Percentiles rank a stretch among this genome's conserved stretches.
Evolutionary conservation across 2,329 filamentous ascomycete species (phyloP).

Genomic region (Phaeosphaeriaceae sp.): DNA sequence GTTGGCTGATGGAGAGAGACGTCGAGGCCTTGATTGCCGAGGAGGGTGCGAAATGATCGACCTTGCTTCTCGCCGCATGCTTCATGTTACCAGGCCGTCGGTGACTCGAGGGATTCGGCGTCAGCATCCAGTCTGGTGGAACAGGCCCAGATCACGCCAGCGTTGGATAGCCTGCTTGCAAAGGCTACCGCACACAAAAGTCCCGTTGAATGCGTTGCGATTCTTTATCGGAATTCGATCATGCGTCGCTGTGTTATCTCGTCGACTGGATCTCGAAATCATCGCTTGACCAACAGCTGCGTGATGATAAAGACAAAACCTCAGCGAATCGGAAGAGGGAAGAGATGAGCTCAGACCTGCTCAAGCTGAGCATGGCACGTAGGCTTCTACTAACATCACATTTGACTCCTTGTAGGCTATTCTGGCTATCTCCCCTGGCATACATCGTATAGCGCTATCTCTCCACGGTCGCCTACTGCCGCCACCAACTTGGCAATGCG

Average conservation of each 20-base stretch:
- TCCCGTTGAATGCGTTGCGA: too few species aligned
- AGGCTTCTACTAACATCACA: background rate
- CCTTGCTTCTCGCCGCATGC: background rate
- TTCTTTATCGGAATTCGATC: too few species aligned
- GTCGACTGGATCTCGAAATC: too few species aligned
- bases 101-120: background rate
- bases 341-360: background rate
- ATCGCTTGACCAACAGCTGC: too few species aligned
- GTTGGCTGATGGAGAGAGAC: conserved; percentile 79
- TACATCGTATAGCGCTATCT: background rate
- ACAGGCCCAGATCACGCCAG: background rate
- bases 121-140: background rate
- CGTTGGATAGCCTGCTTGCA: too few species aligned
- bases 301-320: too few species aligned
- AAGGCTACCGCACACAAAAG: too few species aligned
- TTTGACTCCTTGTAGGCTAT: background rate
- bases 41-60: conserved; percentile 33
- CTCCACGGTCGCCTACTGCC: background rate
- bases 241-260: too few species aligned
- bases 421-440: background rate
- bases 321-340: too few species aligned
- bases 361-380: background rate
- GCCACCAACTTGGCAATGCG: background rate
- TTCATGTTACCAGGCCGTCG: background rate
- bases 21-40: conserved; percentile 71